These are phyloP conservation scores for Bondarzewia mesenterica DNA, from an alignment of 1,284 basidiomycete genomes.

Conservation along the genomic window DNA sequence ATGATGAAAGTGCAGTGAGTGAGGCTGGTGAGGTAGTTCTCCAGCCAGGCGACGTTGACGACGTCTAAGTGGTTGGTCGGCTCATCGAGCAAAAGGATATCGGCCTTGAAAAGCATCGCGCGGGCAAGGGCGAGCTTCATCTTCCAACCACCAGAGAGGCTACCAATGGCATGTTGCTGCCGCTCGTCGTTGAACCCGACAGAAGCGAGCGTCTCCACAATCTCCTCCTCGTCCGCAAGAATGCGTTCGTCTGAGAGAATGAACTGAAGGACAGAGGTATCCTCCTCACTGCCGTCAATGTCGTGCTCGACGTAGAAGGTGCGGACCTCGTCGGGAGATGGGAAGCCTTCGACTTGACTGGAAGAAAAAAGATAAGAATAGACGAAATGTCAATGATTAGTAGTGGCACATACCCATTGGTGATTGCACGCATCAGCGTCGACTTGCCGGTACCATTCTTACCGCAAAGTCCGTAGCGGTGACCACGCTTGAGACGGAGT, in stretches of 20 bases:
- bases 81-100: slow-evolving; percentile 94
- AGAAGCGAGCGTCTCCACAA: slow-evolving; percentile 75
- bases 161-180: slow-evolving; percentile 81
- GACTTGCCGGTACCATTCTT: slow-evolving; percentile 99
- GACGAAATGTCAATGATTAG: not conserved
- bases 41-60: slow-evolving; percentile 94
- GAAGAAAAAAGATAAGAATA: slow-evolving; percentile 8
- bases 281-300: slow-evolving; percentile 92
- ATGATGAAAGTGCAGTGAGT: slow-evolving; percentile 95
- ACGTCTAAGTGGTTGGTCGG: slow-evolving; percentile 98
- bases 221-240: slow-evolving; percentile 61
- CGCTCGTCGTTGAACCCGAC: slow-evolving; percentile 90
- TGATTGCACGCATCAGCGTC: slow-evolving; percentile 95
- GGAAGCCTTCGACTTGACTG: slow-evolving; percentile 96
- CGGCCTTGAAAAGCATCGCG: slow-evolving; percentile 98
- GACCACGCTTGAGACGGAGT: slow-evolving; percentile 95
- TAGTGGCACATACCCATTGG: slow-evolving; percentile 47
- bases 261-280: slow-evolving; percentile 87
- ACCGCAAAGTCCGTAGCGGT: slow-evolving; percentile 97
- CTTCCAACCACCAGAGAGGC: slow-evolving; percentile 99
- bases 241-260: slow-evolving; percentile 85
- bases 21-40: slow-evolving; percentile 87
- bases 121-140: slow-evolving; percentile 99
- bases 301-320: slow-evolving; percentile 99
- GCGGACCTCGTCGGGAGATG: slow-evolving; percentile 89